phyloP scores from a whole-genome alignment of 2,329 filamentous ascomycete species.

The Cordyceps tenuipes region DNA sequence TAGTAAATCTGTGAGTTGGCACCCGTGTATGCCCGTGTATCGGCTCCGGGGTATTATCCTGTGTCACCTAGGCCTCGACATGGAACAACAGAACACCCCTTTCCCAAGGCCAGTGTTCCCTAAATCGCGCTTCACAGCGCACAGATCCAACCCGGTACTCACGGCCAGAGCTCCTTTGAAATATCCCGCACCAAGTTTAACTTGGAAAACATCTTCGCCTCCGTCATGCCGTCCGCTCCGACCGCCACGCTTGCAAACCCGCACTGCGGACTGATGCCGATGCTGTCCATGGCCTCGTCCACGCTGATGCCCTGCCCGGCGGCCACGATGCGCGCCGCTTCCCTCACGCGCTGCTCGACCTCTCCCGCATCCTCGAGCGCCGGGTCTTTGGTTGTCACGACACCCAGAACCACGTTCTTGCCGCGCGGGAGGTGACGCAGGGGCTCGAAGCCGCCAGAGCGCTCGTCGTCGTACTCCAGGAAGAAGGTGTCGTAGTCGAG shows the following conservation, averaged over 20 bases:
- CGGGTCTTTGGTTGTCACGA: constrained; percentile 54
- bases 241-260: constrained; percentile 62
- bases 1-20: too few species aligned
- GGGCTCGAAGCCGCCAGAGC: constrained; percentile 55
- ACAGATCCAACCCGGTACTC: background rate
- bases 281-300: constrained; percentile 55
- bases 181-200: constrained; percentile 58
- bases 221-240: constrained; percentile 54
- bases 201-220: constrained; percentile 63
- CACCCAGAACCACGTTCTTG: constrained; percentile 55
- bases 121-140: background rate
- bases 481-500: constrained; percentile 55
- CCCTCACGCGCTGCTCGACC: constrained; percentile 44
- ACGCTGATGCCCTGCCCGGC: constrained; percentile 52
- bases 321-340: constrained; percentile 58
- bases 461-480: constrained; percentile 51
- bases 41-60: too few species aligned
- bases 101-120: background rate
- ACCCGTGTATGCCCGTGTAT: too few species aligned
- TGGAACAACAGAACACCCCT: background rate
- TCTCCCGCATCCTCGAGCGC: constrained; percentile 46
- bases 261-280: constrained; percentile 63
- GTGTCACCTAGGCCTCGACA: too few species aligned
- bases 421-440: constrained; percentile 48
- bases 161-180: constrained; percentile 55